These are phyloP conservation scores for Lindgomyces ingoldianus DNA, from an alignment of 495 filamentous ascomycete genomes.

Conservation along the genomic window DNA sequence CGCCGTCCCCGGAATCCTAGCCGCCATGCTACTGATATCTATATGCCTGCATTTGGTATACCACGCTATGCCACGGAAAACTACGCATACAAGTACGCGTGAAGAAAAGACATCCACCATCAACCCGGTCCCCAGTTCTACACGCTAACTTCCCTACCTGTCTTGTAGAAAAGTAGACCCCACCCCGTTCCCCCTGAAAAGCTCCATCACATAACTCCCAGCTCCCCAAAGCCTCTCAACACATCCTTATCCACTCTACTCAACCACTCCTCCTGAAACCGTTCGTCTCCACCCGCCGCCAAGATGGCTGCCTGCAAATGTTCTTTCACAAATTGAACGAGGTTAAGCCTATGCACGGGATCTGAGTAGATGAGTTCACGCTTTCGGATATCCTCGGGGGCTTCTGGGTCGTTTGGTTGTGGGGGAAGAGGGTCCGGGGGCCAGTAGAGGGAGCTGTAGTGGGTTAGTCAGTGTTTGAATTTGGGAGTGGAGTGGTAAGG, in stretches of 20 bases:
- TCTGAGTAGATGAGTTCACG: constrained; percentile 62
- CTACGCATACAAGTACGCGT: not conserved
- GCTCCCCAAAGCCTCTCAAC: constrained; percentile 62
- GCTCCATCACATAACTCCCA: constrained; percentile 27
- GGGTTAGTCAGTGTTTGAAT: constrained; percentile 9
- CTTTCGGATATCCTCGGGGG: constrained; percentile 62
- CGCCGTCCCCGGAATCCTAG: not conserved
- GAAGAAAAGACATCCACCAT: not conserved
- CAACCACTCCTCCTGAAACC: constrained; percentile 77
- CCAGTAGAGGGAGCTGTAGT: constrained; percentile 52
- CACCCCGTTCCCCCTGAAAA: too few relatives aligned
- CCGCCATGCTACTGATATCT: not conserved
- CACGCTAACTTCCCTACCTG: too few relatives aligned
- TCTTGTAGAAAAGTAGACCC: too few relatives aligned
- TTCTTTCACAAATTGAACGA: constrained; percentile 68
- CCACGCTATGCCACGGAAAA: not conserved
- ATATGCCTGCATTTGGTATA: not conserved
- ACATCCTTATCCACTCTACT: constrained; percentile 86
- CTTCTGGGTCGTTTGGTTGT: constrained; percentile 52
- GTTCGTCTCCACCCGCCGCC: constrained; percentile 67
- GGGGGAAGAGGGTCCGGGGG: constrained; percentile 26
- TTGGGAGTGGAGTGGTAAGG: not conserved
- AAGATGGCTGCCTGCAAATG: constrained; percentile 66
- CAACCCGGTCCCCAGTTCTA: not conserved
- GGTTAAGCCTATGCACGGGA: constrained; percentile 68